A percentile compares a stretch with the other conserved stretches of the same genome.
These are phyloP conservation scores for Lupinus albus DNA, from an alignment of 306 rosid species.

Conservation along the genomic window DNA sequence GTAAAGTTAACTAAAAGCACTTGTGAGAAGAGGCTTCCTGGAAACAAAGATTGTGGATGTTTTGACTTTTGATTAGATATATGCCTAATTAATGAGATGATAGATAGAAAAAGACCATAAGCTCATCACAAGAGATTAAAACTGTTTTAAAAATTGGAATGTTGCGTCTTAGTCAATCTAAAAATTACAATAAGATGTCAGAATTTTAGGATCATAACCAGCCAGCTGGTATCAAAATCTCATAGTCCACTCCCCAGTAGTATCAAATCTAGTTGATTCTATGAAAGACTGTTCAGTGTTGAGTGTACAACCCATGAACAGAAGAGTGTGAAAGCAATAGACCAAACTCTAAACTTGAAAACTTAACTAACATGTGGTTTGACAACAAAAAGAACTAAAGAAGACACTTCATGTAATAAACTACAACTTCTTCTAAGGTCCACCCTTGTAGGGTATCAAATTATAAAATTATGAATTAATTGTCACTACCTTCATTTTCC, in stretches of 20 bases:
- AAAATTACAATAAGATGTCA: too few relatives aligned
- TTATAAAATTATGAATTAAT: background rate
- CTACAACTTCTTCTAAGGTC: background rate
- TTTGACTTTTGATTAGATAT: slow-evolving; percentile 18
- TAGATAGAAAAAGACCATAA: slow-evolving; percentile 3
- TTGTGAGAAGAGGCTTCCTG: slow-evolving; percentile 8
- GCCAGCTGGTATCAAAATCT: too few relatives aligned
- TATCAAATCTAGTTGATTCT: too few relatives aligned
- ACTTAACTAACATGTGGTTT: background rate
- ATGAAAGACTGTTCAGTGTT: too few relatives aligned
- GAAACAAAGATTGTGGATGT: slow-evolving; percentile 11
- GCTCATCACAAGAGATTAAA: background rate
- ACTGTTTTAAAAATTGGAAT: background rate
- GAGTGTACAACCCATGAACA: background rate
- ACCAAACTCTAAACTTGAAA: background rate
- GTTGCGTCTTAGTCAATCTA: background rate
- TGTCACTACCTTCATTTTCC: background rate
- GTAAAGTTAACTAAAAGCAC: background rate
- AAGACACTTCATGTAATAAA: background rate
- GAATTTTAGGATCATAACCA: too few relatives aligned
- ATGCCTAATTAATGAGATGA: background rate
- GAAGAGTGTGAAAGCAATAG: background rate
- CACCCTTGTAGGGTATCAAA: background rate
- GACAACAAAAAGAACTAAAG: background rate
- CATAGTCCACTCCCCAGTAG: too few relatives aligned